Evolutionary conservation across 2,329 filamentous ascomycete species (phyloP).

Genomic region (Colletotrichum paranaense): DNA sequence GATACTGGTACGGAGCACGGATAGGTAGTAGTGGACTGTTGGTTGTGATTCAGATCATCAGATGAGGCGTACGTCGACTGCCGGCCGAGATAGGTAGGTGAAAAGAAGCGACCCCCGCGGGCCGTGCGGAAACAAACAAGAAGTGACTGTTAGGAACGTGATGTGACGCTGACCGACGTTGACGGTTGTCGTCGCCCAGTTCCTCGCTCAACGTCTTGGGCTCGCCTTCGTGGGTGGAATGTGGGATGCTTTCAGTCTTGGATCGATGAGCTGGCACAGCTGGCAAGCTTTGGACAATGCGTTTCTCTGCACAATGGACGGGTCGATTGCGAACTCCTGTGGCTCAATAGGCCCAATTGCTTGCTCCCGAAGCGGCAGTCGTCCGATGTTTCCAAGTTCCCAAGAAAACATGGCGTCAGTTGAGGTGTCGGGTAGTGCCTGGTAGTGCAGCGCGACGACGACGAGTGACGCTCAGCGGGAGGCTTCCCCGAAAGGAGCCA

Average conservation of each 20-base stretch:
- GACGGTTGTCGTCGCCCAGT: slow-evolving; percentile 8
- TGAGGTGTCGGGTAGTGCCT: slow-evolving; percentile 23
- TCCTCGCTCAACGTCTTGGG: neutral
- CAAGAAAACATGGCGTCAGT: slow-evolving; percentile 32
- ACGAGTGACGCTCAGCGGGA: slow-evolving; percentile 5
- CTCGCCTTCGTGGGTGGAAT: slow-evolving; percentile 6
- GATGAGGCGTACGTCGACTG: slow-evolving; percentile 17
- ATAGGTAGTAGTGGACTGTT: neutral
- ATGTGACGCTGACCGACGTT: neutral
- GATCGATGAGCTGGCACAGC: slow-evolving; percentile 25
- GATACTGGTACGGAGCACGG: neutral
- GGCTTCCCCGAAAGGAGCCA: slow-evolving; percentile 9
- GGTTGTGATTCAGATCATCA: slow-evolving; percentile 27
- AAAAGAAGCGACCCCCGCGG: neutral
- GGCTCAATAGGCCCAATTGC: slow-evolving; percentile 1
- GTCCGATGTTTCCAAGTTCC: slow-evolving; percentile 19
- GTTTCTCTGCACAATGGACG: slow-evolving; percentile 6
- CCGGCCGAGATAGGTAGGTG: slow-evolving; percentile 25
- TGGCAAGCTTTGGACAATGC: slow-evolving; percentile 13
- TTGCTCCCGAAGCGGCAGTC: slow-evolving; percentile 17
- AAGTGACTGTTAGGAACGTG: neutral
- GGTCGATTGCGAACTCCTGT: neutral
- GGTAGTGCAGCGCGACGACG: slow-evolving; percentile 12
- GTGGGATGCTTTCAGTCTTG: slow-evolving; percentile 21
- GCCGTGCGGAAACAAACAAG: slow-evolving; percentile 20